Evolutionary conservation across 2,329 filamentous ascomycete genomes (phyloP), one percentile per base, ranked within the genome.

Genomic region (Pseudocercospora vitis): DNA sequence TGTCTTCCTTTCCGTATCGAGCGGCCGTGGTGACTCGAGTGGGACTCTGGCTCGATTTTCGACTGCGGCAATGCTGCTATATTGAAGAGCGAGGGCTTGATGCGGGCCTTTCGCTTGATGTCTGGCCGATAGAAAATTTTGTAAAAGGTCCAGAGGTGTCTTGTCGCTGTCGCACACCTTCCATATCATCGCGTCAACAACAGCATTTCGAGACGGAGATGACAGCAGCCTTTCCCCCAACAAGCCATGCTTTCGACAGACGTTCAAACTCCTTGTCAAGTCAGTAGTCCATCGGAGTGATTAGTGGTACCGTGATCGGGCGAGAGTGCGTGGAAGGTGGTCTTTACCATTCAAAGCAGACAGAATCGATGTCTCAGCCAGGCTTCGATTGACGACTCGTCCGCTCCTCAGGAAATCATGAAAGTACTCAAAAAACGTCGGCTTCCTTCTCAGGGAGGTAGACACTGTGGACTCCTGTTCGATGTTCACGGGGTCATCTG

Each of bases 161-260:
- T 23, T 12, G 12, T 33, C n/a, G n/a, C 29, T 21, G 4, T 21
- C 24, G 26, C 32, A 19, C 19, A 52, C 16, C 19, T 48, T 48
- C 3, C 26, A 12, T 12, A 48, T 19, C 2, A 46, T 37, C 3
- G 50, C 40, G 18, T 53, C 51, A 16, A 39, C 23, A 16, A 53
- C 31, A 14, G 51, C 51, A 18, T 53, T 45, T 21, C 40, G 24
- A 45, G 49, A 49, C 2, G 44, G 18, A 9, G 18, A 42, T 8
- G 51, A 53, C 9, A 21, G 16, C 18, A 53, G 32, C 8, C 16
- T 16, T 14, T 53, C 45, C 11, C 51, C 51, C 23, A 53, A 16
- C n/a, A 3, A 26, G 32, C 51, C 51, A 53, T 24, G 51, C 51
- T 14, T 28, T 37, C 2, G 51, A 44, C 5, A 50, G 46, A 7